phyloP scores from a whole-genome alignment of 2,329 filamentous ascomycete genomes.

The Sordariomycetes sp. region DNA sequence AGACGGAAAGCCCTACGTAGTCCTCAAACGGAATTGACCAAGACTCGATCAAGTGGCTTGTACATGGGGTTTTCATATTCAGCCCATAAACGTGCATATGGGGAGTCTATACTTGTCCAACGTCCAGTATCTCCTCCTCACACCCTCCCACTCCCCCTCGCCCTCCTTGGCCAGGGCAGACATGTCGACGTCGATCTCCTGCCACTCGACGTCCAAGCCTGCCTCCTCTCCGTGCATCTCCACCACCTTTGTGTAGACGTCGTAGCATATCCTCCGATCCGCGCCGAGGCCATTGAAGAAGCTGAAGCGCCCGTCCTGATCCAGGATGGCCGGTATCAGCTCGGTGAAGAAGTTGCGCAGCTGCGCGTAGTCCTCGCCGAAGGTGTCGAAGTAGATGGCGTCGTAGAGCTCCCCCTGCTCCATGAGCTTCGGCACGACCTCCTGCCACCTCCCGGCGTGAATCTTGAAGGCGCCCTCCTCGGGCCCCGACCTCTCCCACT shows the following conservation, averaged over 20 bases:
- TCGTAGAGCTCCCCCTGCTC: conserved; percentile 65
- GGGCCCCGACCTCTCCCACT: conserved; percentile 46
- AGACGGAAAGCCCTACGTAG: too few relatives aligned
- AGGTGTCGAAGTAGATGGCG: conserved; percentile 95
- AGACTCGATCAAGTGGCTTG: too few relatives aligned
- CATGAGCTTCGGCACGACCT: conserved; percentile 61
- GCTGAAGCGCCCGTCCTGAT: conserved; percentile 65
- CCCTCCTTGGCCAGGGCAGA: conserved; percentile 54
- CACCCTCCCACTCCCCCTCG: conserved; percentile 76
- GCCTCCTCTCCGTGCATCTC: conserved; percentile 88
- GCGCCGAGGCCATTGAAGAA: conserved; percentile 91
- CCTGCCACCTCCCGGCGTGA: conserved; percentile 67
- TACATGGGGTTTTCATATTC: too few relatives aligned
- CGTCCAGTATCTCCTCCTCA: conserved; percentile 83
- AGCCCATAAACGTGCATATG: conserved; percentile 65
- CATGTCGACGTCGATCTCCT: conserved; percentile 65
- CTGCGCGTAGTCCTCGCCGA: conserved; percentile 85
- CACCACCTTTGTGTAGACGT: conserved; percentile 87
- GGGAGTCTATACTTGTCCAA: conserved; percentile 70
- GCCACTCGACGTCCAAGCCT: conserved; percentile 84
- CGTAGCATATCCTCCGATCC: conserved; percentile 86
- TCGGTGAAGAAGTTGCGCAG: conserved; percentile 84
- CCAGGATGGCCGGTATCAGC: conserved; percentile 70
- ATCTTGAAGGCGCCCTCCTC: conserved; percentile 63
- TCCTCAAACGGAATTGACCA: too few relatives aligned